A percentile compares a stretch with the other conserved stretches of the same genome.
phyloP scores from a whole-genome alignment of 2,329 filamentous ascomycete species.

The Paramyrothecium sp. region DNA sequence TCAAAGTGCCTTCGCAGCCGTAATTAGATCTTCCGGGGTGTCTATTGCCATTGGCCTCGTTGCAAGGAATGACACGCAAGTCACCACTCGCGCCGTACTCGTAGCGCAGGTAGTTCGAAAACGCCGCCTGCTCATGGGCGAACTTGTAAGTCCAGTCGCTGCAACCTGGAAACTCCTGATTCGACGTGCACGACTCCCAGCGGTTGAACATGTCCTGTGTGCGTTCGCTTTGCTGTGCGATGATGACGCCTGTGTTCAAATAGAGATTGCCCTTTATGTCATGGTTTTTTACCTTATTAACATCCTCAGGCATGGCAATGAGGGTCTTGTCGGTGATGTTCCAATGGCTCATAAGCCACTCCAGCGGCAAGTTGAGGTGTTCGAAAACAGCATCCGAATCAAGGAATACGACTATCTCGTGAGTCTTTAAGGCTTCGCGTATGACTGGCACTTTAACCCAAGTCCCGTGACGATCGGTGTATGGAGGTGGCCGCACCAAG shows the following conservation, averaged over 20 bases:
- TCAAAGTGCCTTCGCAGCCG: constrained; percentile 31
- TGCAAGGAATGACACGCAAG: constrained; percentile 31
- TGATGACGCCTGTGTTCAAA: constrained; percentile 48
- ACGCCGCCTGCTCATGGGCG: constrained; percentile 35
- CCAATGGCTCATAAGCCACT: constrained; percentile 42
- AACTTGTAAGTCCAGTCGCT: constrained; percentile 20
- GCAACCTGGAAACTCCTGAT: constrained; percentile 29
- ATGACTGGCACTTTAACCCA: constrained; percentile 38
- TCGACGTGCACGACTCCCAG: constrained; percentile 37
- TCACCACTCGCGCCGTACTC: constrained; percentile 23
- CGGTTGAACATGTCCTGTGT: constrained; percentile 42
- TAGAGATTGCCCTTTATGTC: constrained; percentile 31
- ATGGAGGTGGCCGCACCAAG: constrained; percentile 30
- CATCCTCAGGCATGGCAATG: constrained; percentile 34
- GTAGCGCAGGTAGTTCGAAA: constrained; percentile 35
- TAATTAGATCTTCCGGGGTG: constrained; percentile 16
- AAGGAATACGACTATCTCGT: constrained; percentile 34
- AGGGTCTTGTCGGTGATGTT: constrained; percentile 29
- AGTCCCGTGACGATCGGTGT: constrained; percentile 32
- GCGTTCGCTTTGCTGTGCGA: constrained; percentile 42
- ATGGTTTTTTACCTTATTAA: constrained; percentile 25
- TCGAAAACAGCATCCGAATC: constrained; percentile 38
- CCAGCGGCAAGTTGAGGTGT: constrained; percentile 34
- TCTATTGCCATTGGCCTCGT: constrained; percentile 36
- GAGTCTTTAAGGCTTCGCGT: constrained; percentile 31